phyloP scores from a whole-genome alignment of 176 grass and related monocot genomes.

The Phoenix dactylifera region DNA sequence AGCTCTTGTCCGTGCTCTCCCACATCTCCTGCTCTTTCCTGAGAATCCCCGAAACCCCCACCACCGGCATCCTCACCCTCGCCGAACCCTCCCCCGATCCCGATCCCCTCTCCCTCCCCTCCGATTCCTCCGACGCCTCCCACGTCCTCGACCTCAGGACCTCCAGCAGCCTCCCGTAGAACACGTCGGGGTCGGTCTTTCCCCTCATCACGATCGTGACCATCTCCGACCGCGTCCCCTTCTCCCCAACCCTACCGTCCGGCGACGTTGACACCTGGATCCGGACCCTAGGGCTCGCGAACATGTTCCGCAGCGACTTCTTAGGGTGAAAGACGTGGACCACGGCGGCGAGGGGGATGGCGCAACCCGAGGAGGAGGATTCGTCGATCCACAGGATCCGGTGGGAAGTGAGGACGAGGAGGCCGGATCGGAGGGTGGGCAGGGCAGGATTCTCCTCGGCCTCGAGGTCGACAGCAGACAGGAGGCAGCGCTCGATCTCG shows the following conservation, averaged over 20 bases:
- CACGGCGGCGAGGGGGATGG: slow-evolving; percentile 51
- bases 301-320: slow-evolving; percentile 37
- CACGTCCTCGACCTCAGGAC: slow-evolving; percentile 62
- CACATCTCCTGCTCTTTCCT: slow-evolving; percentile 93
- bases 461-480: slow-evolving; percentile 69
- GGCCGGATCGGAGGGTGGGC: slow-evolving; percentile 45
- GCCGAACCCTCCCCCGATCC: background rate
- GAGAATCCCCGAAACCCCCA: slow-evolving; percentile 81
- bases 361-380: slow-evolving; percentile 43
- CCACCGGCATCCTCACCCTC: slow-evolving; percentile 48
- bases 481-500: slow-evolving; percentile 73
- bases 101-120: slow-evolving; percentile 13
- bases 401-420: slow-evolving; percentile 86
- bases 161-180: slow-evolving; percentile 81
- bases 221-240: slow-evolving; percentile 41
- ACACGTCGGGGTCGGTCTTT: slow-evolving; percentile 72
- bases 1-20: slow-evolving; percentile 91
- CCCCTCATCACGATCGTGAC: slow-evolving; percentile 65
- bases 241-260: slow-evolving; percentile 11
- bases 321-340: slow-evolving; percentile 54
- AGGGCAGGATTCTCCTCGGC: slow-evolving; percentile 49
- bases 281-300: slow-evolving; percentile 44
- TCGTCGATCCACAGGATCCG: slow-evolving; percentile 86
- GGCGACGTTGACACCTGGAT: slow-evolving; percentile 62
- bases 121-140: slow-evolving; percentile 33